phyloP scores from a whole-genome alignment of 345 rosid genomes.

The Laguncularia racemosa region DNA sequence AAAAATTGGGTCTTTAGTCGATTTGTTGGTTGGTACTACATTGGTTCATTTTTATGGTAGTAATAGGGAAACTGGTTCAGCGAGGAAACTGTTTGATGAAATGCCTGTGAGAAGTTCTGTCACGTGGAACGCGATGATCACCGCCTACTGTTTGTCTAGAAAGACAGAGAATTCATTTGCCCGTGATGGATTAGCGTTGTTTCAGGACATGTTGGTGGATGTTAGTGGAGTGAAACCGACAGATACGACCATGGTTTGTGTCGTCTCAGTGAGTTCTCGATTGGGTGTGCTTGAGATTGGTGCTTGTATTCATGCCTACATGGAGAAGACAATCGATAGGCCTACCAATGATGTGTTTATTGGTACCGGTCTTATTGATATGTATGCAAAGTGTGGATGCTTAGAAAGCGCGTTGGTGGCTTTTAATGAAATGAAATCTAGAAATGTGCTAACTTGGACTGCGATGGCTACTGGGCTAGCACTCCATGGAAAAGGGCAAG shows the following conservation, averaged over 20 bases:
- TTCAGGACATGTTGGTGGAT: slow-evolving; percentile 31
- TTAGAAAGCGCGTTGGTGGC: slow-evolving; percentile 23
- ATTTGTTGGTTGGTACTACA: slow-evolving; percentile 40
- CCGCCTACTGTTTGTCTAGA: slow-evolving; percentile 42
- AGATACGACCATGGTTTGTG: slow-evolving; percentile 50
- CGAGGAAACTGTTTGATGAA: slow-evolving; percentile 54
- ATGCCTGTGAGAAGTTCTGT: slow-evolving; percentile 40
- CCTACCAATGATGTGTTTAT: slow-evolving; percentile 46
- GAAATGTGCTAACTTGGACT: slow-evolving; percentile 58
- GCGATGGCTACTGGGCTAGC: slow-evolving; percentile 58
- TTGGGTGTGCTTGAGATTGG: slow-evolving; percentile 40
- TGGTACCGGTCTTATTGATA: slow-evolving; percentile 54
- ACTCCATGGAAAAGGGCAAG: slow-evolving; percentile 47
- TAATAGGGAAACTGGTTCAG: slow-evolving; percentile 31
- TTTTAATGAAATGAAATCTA: slow-evolving; percentile 36
- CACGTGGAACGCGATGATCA: slow-evolving; percentile 61
- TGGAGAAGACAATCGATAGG: slow-evolving; percentile 36
- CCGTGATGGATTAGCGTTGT: slow-evolving; percentile 29
- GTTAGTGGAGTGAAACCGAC: slow-evolving; percentile 35
- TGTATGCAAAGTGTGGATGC: slow-evolving; percentile 64
- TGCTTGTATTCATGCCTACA: slow-evolving; percentile 44
- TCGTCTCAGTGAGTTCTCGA: slow-evolving; percentile 52
- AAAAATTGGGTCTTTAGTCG: slow-evolving; percentile 32
- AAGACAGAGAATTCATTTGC: slow-evolving; percentile 15
- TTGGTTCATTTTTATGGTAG: slow-evolving; percentile 45